Evolutionary conservation across 495 filamentous ascomycete genomes (phyloP).

Genomic region (Ramalina intermedia): DNA sequence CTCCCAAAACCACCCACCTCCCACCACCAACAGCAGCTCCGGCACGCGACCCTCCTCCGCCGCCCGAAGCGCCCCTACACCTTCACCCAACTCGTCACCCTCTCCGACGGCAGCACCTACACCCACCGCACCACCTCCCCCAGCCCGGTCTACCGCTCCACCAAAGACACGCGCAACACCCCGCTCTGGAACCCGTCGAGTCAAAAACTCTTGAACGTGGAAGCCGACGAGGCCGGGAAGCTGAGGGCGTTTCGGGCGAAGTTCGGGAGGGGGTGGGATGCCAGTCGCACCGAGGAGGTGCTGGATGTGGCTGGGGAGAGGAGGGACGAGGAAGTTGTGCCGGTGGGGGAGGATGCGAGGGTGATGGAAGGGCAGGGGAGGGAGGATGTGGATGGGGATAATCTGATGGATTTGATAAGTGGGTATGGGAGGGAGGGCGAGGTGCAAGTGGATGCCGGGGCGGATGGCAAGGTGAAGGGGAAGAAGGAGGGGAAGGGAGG

Average conservation of each 20-base stretch:
- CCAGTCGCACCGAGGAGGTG: slow-evolving; percentile 18
- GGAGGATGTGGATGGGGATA: slow-evolving; percentile 35
- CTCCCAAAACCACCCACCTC: neutral
- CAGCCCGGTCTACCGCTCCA: slow-evolving; percentile 54
- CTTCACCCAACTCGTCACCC: slow-evolving; percentile 89
- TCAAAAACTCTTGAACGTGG: slow-evolving; percentile 66
- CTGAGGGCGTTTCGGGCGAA: slow-evolving; percentile 68
- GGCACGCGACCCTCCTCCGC: slow-evolving; percentile 78
- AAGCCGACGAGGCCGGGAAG: slow-evolving; percentile 89
- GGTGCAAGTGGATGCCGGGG: neutral
- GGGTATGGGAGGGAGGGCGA: slow-evolving; percentile 35
- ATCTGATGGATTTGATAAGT: slow-evolving; percentile 57
- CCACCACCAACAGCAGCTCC: slow-evolving; percentile 19
- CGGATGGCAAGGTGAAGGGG: slow-evolving; percentile 2
- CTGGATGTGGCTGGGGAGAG: slow-evolving; percentile 7
- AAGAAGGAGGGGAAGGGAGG: slow-evolving; percentile 12
- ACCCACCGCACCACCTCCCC: slow-evolving; percentile 81
- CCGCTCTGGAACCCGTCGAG: slow-evolving; percentile 78
- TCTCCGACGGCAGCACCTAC: slow-evolving; percentile 83
- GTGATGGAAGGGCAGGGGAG: slow-evolving; percentile 14
- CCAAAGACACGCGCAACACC: slow-evolving; percentile 78
- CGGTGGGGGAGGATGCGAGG: slow-evolving; percentile 11
- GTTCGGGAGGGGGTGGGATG: slow-evolving; percentile 77
- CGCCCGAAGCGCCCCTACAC: slow-evolving; percentile 85
- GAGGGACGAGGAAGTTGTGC: slow-evolving; percentile 11